Evolutionary conservation across 1,284 basidiomycete species (phyloP).

Genomic region (Cryptococcus deneoformans): DNA sequence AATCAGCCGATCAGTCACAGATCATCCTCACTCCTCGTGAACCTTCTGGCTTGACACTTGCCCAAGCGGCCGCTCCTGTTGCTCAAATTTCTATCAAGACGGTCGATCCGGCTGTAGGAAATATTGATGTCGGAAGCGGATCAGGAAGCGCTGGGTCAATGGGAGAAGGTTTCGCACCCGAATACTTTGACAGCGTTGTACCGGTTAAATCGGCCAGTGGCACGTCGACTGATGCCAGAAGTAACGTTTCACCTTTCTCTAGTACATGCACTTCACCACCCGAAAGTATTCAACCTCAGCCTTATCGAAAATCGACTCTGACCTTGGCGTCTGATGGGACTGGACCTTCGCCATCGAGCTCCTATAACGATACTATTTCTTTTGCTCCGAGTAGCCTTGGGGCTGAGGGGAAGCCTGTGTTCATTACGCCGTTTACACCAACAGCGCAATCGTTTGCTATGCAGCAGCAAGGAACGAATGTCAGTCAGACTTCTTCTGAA

Average conservation of each 20-base stretch:
- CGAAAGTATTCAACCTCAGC: slow-evolving; percentile 27
- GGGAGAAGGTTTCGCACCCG: slow-evolving; percentile 11
- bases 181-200: slow-evolving; percentile 39
- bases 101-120: slow-evolving; percentile 19
- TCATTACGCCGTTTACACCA: slow-evolving; percentile 33
- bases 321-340: slow-evolving; percentile 7
- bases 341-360: slow-evolving; percentile 21
- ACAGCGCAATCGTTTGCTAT: slow-evolving; percentile 4
- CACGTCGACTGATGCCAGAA: slow-evolving; percentile 12
- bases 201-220: slow-evolving; percentile 24
- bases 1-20: slow-evolving; percentile 33
- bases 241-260: slow-evolving; percentile 25
- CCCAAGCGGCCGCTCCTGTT: not conserved
- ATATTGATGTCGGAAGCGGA: slow-evolving; percentile 1
- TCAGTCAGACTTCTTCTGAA: not conserved
- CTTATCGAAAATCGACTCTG: slow-evolving; percentile 25
- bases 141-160: slow-evolving; percentile 12
- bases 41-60: slow-evolving; percentile 17
- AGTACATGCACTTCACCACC: slow-evolving; percentile 22
- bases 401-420: slow-evolving; percentile 34
- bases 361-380: not conserved
- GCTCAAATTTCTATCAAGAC: not conserved
- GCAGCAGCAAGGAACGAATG: slow-evolving; percentile 2
- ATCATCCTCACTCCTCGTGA: slow-evolving; percentile 44
- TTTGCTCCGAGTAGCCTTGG: slow-evolving; percentile 15